Percentiles rank a stretch among this genome's conserved stretches.
Conservation (phyloP, 2,329 filamentous ascomycete species). For the Beauveria sp. region DNA sequence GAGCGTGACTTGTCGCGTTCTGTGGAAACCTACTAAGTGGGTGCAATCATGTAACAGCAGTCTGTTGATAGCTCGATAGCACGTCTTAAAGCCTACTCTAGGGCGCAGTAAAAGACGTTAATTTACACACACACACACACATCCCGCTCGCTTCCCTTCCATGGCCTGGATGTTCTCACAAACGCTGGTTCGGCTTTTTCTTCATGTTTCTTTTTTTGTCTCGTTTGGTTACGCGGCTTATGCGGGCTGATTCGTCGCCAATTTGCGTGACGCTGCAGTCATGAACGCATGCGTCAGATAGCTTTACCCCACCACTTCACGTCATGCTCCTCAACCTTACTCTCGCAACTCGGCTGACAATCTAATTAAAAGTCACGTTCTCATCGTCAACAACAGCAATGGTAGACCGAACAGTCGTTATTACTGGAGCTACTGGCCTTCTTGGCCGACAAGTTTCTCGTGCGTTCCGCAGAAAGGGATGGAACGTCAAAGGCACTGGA, state of each 20-base stretch:
- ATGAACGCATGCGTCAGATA: background rate
- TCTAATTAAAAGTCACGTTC: too few species aligned
- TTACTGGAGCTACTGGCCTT: conserved; percentile 80
- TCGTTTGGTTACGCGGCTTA: background rate
- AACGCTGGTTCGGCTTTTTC: background rate
- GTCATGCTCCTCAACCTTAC: background rate
- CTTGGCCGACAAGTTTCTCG: conserved; percentile 71
- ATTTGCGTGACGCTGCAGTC: background rate
- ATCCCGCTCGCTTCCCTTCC: too few species aligned
- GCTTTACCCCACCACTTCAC: background rate
- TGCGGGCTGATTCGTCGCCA: background rate
- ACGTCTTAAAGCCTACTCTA: too few species aligned
- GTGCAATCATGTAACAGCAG: too few species aligned
- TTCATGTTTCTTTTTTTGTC: background rate
- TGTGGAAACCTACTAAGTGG: too few species aligned
- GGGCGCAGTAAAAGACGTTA: too few species aligned
- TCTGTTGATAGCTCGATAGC: too few species aligned
- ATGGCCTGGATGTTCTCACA: too few species aligned
- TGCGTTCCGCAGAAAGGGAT: conserved; percentile 54
- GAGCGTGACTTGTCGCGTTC: too few species aligned
- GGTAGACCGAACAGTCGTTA: conserved; percentile 46
- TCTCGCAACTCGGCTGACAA: background rate
- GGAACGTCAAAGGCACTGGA: conserved; percentile 66
- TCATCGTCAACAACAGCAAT: conserved; percentile 11
- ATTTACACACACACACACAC: too few species aligned